These are phyloP conservation scores for Lentinula sp. DNA, from an alignment of 768 basidiomycete genomes.

Conservation along the genomic window DNA sequence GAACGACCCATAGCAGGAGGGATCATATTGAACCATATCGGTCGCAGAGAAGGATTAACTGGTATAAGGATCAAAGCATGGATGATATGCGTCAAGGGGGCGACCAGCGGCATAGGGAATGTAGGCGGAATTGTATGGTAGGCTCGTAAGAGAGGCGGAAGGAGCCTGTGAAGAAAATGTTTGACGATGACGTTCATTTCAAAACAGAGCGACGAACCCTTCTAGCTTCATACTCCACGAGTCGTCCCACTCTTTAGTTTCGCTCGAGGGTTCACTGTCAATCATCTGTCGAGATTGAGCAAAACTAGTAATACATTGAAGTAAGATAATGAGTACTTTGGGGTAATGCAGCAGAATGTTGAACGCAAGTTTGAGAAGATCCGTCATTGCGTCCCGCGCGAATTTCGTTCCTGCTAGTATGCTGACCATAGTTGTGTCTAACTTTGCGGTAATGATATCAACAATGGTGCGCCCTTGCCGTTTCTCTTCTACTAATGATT, in stretches of 20 bases:
- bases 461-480: conserved; percentile 49
- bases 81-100: conserved; percentile 77
- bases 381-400: conserved; percentile 70
- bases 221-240: conserved; percentile 57
- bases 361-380: conserved; percentile 80
- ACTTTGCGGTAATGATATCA: conserved; percentile 55
- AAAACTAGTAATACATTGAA: not conserved
- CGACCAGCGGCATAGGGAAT: conserved; percentile 56
- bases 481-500: conserved; percentile 61
- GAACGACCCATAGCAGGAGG: conserved; percentile 12
- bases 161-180: conserved; percentile 38
- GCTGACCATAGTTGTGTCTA: conserved; percentile 47
- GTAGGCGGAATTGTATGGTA: conserved; percentile 63
- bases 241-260: conserved; percentile 12
- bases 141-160: conserved; percentile 64
- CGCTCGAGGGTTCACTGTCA: conserved; percentile 31
- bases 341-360: conserved; percentile 81
- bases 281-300: conserved; percentile 23
- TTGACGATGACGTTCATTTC: not conserved
- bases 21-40: conserved; percentile 54
- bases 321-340: conserved; percentile 39
- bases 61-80: conserved; percentile 81
- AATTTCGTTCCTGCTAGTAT: conserved; percentile 47
- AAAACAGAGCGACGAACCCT: conserved; percentile 39
- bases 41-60: conserved; percentile 45